Conservation (phyloP, 495 filamentous ascomycete genomes). For the Xylaria castorea region DNA sequence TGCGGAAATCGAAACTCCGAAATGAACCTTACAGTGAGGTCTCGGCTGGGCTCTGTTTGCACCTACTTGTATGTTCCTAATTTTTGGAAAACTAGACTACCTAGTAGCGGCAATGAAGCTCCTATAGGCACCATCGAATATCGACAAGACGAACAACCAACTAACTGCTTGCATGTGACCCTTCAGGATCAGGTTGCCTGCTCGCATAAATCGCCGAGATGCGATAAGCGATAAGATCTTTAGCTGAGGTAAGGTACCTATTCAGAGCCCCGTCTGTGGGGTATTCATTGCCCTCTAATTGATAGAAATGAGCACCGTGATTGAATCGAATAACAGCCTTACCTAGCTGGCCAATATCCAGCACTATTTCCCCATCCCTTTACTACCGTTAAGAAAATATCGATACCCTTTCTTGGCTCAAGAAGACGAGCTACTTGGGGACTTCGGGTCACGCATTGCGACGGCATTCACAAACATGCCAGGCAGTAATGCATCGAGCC, state of each 20-base stretch:
- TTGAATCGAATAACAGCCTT: not conserved
- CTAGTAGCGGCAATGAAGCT: not conserved
- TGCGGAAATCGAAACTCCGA: not conserved
- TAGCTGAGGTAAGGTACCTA: not conserved
- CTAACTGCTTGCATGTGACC: not conserved
- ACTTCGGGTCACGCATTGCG: not conserved
- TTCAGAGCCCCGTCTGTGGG: not conserved
- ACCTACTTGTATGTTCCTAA: not conserved
- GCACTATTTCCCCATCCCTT: not conserved
- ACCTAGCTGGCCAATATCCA: not conserved
- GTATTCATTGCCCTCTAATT: constrained; percentile 5
- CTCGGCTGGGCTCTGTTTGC: not conserved
- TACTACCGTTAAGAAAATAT: not conserved
- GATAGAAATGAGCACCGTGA: not conserved
- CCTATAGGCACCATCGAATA: not conserved
- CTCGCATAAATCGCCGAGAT: not conserved
- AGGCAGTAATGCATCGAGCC: constrained; percentile 37
- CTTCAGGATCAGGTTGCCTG: not conserved
- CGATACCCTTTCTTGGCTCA: not conserved
- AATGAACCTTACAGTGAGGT: not conserved
- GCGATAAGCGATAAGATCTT: constrained; percentile 24
- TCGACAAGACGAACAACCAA: not conserved
- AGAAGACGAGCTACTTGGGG: not conserved
- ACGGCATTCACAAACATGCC: constrained; percentile 24
- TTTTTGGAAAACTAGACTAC: not conserved